Evolutionary conservation across 495 filamentous ascomycete species (phyloP), one percentile per base, ranked within the genome.

Genomic region (Hyaloscypha hepaticicola): DNA sequence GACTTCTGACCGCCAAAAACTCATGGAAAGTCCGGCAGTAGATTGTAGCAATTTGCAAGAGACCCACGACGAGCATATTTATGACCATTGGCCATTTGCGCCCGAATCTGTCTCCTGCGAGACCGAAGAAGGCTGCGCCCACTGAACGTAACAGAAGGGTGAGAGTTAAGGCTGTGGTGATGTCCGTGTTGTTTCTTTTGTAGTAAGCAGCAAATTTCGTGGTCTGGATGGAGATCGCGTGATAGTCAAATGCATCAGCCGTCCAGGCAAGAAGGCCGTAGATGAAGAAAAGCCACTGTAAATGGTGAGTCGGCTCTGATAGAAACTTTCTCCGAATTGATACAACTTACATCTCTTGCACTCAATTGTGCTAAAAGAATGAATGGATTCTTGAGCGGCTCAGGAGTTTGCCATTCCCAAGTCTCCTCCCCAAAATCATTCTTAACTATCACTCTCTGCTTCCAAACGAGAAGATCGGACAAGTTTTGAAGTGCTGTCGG

Each of bases 61-160:
- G 65, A 8, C 85, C 82, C n/a, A 86, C 76, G 3, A 86, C 72
- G 45, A 90, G 75, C 82, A 91, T 84, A 73, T 91, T 91, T 66
- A 83, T 58, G 12, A 92, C 85, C 87, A 92, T 89, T 7, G 90
- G 88, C 85, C 88, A 93, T 76, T 92, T 92, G 52, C 89, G 82
- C n/a, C 90, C 90, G 74, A 83, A 92, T 25, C 80, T 82, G 68
- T 93, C 90, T 56, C 87, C 88, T 1, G 87, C 84, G 27, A 93
- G 78, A 52, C 90, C 90, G 58, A 93, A 91, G 68, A 82, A 70
- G 5, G 82, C 86, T 5, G 90, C 89, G 7, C 90, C 90, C 19
- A 91, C 75, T 45, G 87, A 89, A 24, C 90, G 79, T 27, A 92
- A 78, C 11, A 92, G 77, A 34, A 93, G 77, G 0, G 88, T 90